phyloP scores from a whole-genome alignment of 106 monocot species.

The Agapanthus africanus region DNA sequence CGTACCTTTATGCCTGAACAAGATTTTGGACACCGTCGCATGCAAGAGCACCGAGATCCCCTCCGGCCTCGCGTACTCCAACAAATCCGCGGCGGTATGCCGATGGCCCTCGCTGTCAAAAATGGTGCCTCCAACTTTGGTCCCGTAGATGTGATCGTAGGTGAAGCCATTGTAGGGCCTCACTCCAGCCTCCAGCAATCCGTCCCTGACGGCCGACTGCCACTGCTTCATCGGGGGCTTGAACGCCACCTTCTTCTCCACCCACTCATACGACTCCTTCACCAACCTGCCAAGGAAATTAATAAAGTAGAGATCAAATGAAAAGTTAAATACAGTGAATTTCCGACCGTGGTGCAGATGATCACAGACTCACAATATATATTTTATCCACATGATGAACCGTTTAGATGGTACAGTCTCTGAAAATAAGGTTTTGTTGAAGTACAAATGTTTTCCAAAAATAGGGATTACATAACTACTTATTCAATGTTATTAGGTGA shows the following conservation, averaged over 20 bases:
- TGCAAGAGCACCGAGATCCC: conserved; percentile 40
- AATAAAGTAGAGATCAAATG: too few relatives aligned
- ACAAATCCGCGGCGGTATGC: conserved; percentile 45
- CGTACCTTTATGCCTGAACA: conserved; percentile 24
- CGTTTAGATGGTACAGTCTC: too few relatives aligned
- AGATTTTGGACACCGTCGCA: conserved; percentile 37
- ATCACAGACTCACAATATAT: too few relatives aligned
- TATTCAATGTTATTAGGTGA: too few relatives aligned
- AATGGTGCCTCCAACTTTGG: conserved; percentile 19
- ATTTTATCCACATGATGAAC: too few relatives aligned
- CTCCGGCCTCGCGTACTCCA: conserved; percentile 21
- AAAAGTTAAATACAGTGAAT: too few relatives aligned
- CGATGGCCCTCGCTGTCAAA: conserved; percentile 14
- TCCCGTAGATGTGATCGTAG: conserved; percentile 18
- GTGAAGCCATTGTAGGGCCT: conserved; percentile 21
- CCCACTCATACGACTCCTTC: background rate
- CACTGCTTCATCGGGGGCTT: background rate
- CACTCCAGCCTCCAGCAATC: conserved; percentile 5
- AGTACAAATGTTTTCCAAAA: too few relatives aligned
- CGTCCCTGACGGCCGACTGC: conserved; percentile 4
- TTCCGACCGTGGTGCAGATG: too few relatives aligned
- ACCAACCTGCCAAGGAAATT: conserved; percentile 11
- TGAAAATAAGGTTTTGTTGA: too few relatives aligned
- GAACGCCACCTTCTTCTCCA: background rate
- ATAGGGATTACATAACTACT: too few relatives aligned